Percentiles rank a stretch among this genome's conserved stretches.
phyloP scores from a whole-genome alignment of 2,329 filamentous ascomycete genomes.

The Tolypocladium tropicale region DNA sequence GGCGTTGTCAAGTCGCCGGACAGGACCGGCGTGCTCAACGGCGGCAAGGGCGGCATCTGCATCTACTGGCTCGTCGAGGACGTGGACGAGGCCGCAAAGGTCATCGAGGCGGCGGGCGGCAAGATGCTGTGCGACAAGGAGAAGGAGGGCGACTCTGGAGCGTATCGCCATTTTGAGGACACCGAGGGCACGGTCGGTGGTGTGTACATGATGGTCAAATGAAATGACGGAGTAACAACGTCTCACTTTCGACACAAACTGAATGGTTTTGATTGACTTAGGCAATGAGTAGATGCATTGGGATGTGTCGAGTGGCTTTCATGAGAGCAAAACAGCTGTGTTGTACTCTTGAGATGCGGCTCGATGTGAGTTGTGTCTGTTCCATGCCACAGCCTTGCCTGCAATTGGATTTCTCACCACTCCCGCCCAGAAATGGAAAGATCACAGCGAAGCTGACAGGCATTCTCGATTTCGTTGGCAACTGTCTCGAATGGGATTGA shows the following conservation, averaged over 20 bases:
- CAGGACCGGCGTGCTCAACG: conserved; percentile 10
- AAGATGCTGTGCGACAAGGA: conserved; percentile 16
- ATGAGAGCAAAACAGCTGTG: too few relatives aligned
- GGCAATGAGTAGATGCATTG: too few relatives aligned
- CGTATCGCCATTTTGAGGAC: conserved; percentile 20
- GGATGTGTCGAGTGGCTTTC: too few relatives aligned
- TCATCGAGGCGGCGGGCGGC: conserved; percentile 17
- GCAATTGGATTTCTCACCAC: too few relatives aligned
- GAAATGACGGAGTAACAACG: not conserved
- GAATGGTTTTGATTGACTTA: not conserved
- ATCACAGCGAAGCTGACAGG: too few relatives aligned
- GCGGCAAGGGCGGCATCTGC: conserved; percentile 16
- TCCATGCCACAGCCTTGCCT: too few relatives aligned
- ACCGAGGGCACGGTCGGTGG: conserved; percentile 19
- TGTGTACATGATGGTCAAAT: conserved; percentile 16
- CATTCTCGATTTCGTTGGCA: too few relatives aligned
- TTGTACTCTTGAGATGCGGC: too few relatives aligned
- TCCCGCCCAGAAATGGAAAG: too few relatives aligned
- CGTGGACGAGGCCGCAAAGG: conserved; percentile 12
- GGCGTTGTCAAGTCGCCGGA: conserved; percentile 17
- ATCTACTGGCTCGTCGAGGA: conserved; percentile 20
- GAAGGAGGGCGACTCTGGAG: conserved; percentile 15
- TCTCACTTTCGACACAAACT: not conserved
- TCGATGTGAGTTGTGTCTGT: too few relatives aligned
- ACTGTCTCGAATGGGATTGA: too few relatives aligned